Base-by-base conservation (phyloP, 768 basidiomycete genomes). In the Panaeolus papilionaceus region DNA sequence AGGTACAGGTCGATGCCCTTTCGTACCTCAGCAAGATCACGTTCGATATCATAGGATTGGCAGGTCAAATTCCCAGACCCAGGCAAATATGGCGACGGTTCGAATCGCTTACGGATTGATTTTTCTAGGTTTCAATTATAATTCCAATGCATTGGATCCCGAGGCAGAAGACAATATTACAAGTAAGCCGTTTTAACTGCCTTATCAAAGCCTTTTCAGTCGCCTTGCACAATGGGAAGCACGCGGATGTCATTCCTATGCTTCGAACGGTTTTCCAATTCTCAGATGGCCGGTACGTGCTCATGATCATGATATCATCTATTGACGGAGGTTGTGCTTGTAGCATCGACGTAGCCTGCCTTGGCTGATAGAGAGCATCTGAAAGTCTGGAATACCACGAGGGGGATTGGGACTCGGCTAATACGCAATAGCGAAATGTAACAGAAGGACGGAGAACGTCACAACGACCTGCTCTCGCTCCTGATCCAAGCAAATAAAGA, bases 41-140 rank as follows among this genome's bases (percentile, higher is more conserved):
- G 2, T 80, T 94, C 8, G 93, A 94, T 70, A 85, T 92, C 66
- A 93, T 95, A 62, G 92, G 92, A 12, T 79, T 90, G 47, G 89
- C 81, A 79, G 88, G 90, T 70, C 85, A 82, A 4, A 42, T 1
- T 0, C 8, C 16, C 5, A 4, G 12, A 23, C 23, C 23, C 1
- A 23, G 23, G 23, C 23, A 23, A 23, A 23, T 23, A 23, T 23
- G 23, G 23, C 23, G 23, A 23, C 23, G 23, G 23, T 23, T 23
- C 23, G 23, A 23, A 23, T 23, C 23, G 23, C 23, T 23, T 39
- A 39, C 11, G 38, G 7, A 8, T 39, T 39, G 38, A 11, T 8
- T 54, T 88, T 64, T 44, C 11, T 23, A 78, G 77, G 76, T 3
- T 80, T 77, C 70, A 77, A 73, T 64, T 80, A 80, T 65, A 73